Conservation (phyloP, 305 asterid species). For the Vinca major region DNA sequence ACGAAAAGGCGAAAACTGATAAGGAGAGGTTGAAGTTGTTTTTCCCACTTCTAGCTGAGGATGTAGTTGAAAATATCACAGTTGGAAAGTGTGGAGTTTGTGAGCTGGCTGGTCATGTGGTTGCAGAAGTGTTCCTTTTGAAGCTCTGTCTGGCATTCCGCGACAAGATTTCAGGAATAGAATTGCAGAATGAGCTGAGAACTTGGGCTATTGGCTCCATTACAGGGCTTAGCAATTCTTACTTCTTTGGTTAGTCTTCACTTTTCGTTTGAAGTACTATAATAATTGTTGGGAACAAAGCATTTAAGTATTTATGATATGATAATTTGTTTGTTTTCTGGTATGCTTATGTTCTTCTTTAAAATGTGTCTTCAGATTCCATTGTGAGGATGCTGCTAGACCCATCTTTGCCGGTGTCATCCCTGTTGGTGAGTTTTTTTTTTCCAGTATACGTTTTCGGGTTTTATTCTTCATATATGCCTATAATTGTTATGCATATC, state of each 20-base stretch:
- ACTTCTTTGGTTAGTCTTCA: constrained; percentile 45
- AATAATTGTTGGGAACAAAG: neutral
- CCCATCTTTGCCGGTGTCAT: constrained; percentile 40
- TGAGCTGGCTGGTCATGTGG: constrained; percentile 52
- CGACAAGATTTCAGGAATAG: constrained; percentile 36
- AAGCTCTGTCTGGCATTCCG: constrained; percentile 41
- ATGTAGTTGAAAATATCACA: constrained; percentile 22
- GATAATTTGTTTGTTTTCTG: neutral
- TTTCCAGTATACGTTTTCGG: neutral
- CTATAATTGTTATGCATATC: neutral
- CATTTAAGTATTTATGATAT: neutral
- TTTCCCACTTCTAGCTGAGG: constrained; percentile 47
- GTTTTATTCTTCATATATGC: neutral
- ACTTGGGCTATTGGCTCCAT: constrained; percentile 51
- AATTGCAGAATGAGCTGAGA: constrained; percentile 35
- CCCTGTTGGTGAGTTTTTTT: constrained; percentile 45
- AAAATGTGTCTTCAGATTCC: constrained; percentile 31
- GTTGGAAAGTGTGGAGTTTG: constrained; percentile 30
- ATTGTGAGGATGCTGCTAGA: constrained; percentile 48
- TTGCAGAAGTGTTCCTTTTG: constrained; percentile 47
- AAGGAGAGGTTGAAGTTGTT: constrained; percentile 28
- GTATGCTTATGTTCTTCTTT: constrained; percentile 1
- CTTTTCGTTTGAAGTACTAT: constrained; percentile 9
- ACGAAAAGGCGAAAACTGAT: constrained; percentile 17
- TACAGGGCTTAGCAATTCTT: constrained; percentile 36